Base-by-base conservation (phyloP, 345 rosid genomes). In the Eutrema japonicum region DNA sequence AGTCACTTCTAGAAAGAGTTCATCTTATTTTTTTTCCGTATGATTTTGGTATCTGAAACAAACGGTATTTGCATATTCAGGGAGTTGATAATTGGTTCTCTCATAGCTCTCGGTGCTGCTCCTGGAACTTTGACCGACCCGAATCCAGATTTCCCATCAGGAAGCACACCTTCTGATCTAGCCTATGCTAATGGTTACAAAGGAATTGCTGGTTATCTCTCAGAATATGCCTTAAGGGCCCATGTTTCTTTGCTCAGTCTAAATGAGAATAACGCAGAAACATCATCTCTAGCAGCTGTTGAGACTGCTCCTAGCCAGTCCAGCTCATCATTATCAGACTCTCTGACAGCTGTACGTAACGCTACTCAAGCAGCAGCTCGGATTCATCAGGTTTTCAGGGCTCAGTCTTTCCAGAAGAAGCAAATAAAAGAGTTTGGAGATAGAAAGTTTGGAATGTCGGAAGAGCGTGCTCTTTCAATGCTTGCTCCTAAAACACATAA, bases 151-250 rank as follows among this genome's bases (percentile, higher is more conserved):
- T 81, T 83, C 69, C 87, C 92, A 53, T 53, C 80, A 10, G 89
- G 93, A 70, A 81, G 85, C 77, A 86, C 97, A 64, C 88, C 98
- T 55, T 91, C 98, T 42, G 97, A 88, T 72, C 79, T 91, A 37
- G 98, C 97, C 59, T 88, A 94, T 52, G 82, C 86, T 48, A 87
- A 83, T 63, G 95, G 95, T 45, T 91, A 91, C 83, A 94, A 89
- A 85, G 98, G 97, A 75, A 94, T 89, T 50, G 87, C 97, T 42
- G 98, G 91, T 64, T 94, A 84, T 80, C 98, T 94, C 70, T 95
- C 98, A 30, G 98, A 89, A 68, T 88, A 80, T 76, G 78, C 85
- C 69, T 75, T 89, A 81, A 82, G 87, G 40, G 66, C 85, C 8
- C 91, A 83, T 48, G 85, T 91, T 66, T 62, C 79, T 35, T 75